Conservation (phyloP, 257 asterid genomes). For the Solanum habrochaites region DNA sequence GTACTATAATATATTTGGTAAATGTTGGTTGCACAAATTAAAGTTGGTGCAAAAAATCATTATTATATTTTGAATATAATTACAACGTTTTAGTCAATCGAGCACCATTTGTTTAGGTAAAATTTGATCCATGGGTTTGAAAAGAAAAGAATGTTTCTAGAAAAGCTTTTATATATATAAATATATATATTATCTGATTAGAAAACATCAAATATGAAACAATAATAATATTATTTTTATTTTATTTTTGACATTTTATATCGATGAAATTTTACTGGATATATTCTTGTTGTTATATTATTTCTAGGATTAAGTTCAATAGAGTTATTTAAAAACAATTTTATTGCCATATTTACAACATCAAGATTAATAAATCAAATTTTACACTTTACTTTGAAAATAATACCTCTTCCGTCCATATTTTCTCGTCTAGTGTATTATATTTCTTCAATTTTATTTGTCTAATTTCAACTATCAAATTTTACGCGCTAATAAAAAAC, state of each 20-base stretch:
- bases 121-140: not conserved
- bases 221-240: not conserved
- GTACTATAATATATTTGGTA: not conserved
- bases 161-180: not conserved
- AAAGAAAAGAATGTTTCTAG: not conserved
- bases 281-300: no score
- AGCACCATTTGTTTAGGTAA: not conserved
- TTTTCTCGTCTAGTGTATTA: no score
- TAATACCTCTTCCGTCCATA: not conserved
- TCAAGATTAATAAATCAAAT: no score
- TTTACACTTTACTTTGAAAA: not conserved
- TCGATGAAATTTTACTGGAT: fast-evolving
- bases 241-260: not conserved
- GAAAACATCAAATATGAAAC: not conserved
- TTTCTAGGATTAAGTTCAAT: not conserved
- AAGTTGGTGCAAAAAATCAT: not conserved
- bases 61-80: not conserved
- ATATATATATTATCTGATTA: not conserved
- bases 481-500: no score
- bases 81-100: not conserved
- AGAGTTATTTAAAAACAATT: not conserved
- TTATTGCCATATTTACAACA: not conserved
- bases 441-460: no score
- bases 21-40: not conserved
- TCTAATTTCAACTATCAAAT: fast-evolving